Conservation (phyloP, 306 rosid genomes). For the Senna siamea region DNA sequence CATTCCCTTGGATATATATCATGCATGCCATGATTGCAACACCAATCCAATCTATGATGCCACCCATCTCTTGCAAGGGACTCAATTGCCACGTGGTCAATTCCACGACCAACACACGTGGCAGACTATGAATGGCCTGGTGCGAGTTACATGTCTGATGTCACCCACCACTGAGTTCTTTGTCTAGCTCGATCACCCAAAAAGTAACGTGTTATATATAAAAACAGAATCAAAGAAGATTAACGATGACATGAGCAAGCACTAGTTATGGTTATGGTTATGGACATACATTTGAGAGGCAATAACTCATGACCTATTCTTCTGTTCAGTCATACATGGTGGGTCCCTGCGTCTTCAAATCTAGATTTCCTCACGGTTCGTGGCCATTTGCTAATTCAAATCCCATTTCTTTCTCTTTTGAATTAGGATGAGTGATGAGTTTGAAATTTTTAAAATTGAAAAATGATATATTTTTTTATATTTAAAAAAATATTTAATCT, state of each 20-base stretch:
- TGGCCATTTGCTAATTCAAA: neutral
- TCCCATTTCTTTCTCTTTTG: too few relatives aligned
- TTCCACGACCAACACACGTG: conserved; percentile 36
- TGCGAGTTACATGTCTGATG: conserved; percentile 45
- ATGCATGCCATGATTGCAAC: conserved; percentile 5
- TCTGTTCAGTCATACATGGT: neutral
- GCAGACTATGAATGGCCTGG: conserved; percentile 39
- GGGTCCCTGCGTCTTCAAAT: neutral
- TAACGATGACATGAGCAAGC: too few relatives aligned
- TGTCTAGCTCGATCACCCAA: conserved; percentile 33
- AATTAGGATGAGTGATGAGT: too few relatives aligned
- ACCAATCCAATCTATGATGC: neutral
- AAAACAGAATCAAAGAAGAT: neutral
- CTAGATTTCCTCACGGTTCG: neutral
- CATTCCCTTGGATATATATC: too few relatives aligned
- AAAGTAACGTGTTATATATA: neutral
- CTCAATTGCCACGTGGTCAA: conserved; percentile 44
- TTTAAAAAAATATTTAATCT: too few relatives aligned
- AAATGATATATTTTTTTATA: too few relatives aligned
- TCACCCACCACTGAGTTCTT: conserved; percentile 36
- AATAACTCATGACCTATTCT: neutral
- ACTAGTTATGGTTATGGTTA: too few relatives aligned
- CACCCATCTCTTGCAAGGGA: conserved; percentile 56
- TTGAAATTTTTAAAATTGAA: too few relatives aligned
- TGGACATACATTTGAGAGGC: neutral